Percentiles rank a stretch among this genome's conserved stretches.
phyloP scores from a whole-genome alignment of 805 yeast species.

The Lachancea mirantina region DNA sequence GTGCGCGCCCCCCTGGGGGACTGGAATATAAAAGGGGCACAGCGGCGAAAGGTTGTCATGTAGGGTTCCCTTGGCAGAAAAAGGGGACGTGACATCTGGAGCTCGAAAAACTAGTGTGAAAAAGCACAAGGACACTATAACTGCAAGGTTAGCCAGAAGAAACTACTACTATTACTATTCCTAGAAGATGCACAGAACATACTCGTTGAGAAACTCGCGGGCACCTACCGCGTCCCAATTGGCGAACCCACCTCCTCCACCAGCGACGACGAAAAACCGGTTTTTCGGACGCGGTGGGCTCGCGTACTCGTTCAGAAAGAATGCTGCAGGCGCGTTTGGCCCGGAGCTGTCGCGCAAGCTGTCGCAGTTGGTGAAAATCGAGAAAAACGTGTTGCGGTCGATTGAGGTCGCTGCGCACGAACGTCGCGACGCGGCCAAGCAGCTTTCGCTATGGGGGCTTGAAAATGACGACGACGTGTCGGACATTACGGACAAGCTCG shows the following conservation, averaged over 20 bases:
- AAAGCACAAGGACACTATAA: no score
- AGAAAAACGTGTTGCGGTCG: conserved; percentile 73
- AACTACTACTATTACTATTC: not conserved
- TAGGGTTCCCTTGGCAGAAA: no score
- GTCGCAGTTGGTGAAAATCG: conserved; percentile 69
- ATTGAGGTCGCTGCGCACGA: conserved; percentile 71
- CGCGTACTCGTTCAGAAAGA: conserved; percentile 54
- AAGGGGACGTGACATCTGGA: no score
- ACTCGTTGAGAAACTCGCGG: conserved; percentile 88
- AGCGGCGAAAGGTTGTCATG: no score
- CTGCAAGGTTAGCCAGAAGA: not conserved
- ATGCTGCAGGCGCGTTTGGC: conserved; percentile 71
- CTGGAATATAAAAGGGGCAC: no score
- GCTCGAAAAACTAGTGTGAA: no score
- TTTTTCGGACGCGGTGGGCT: conserved; percentile 80
- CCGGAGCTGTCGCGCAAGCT: conserved; percentile 74
- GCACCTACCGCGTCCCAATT: conserved; percentile 97
- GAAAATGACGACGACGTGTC: conserved; percentile 80
- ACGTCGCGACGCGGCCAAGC: conserved; percentile 76
- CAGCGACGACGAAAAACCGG: conserved; percentile 73
- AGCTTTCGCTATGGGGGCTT: conserved; percentile 80
- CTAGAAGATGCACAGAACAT: conserved; percentile 85
- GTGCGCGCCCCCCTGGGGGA: no score
- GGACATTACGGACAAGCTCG: conserved; percentile 81
- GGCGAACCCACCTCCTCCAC: conserved; percentile 91